Base-by-base conservation (phyloP, 352 stramenopile genomes). In the Phytophthora cryptogea region DNA sequence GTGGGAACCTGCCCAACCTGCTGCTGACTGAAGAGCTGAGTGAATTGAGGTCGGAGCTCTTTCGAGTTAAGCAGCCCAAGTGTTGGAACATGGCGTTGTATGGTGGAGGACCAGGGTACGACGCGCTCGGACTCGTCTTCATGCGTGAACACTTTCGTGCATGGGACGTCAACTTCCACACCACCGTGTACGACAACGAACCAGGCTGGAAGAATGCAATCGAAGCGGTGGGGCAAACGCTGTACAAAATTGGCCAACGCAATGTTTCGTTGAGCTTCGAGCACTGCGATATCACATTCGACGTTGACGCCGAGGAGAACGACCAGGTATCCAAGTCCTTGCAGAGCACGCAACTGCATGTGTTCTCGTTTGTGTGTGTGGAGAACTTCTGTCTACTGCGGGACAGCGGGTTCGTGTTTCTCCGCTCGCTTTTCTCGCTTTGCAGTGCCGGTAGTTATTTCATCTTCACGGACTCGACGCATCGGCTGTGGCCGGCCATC, bases 291-390 rank as follows among this genome's bases (percentile, higher is more conserved):
- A 88, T 91, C 68, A 89, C 79, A 0, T 40, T 85, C 7, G 61
- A 77, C 33, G 41, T 83, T 23, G 26, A 67, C 8, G 44, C 61
- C 3, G 26, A 42, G 9, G 68, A 86, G 23, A 91, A 91, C 27
- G 17, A 40, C 0, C 60, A 59, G 9, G 75, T 83, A 1, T 27
- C 35, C 10, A 23, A 45, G 35, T 66, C 81, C 13, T 32, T 80
- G 5, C 17, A 35, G 2, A 26, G 42, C 14, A 87, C 71, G 4
- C 59, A 86, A 11, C 45, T 89, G 2, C 81, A 88, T 26, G 59
- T 88, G 20, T 90, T 90, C 33, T 81, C 78, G 6, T 90, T 90
- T 49, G 81, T 90, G 33, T 89, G 78, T 44, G 81, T 88, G 28
- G 81, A 90, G 46, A 90, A 89, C 49, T 88, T 80, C 17, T 74